Conservation (phyloP, 164 flowering plant genomes). For the Magnolia officinalis region DNA sequence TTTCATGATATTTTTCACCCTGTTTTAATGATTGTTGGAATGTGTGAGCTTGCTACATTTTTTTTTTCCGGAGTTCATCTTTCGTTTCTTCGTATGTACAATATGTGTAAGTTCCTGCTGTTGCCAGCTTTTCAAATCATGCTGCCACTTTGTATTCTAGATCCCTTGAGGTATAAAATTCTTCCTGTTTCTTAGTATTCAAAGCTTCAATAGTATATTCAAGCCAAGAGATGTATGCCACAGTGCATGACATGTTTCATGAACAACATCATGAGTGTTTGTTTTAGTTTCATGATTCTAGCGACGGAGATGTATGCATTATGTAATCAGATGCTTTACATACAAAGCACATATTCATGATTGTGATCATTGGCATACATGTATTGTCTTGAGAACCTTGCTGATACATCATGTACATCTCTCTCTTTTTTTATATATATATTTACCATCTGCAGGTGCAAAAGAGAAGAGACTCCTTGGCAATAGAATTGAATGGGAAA, state of each 20-base stretch:
- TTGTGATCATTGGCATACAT: not conserved
- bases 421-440: not conserved
- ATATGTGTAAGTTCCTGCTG: no score
- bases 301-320: not conserved
- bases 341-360: not conserved
- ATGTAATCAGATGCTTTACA: not conserved
- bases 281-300: not conserved
- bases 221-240: not conserved
- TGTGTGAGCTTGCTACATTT: not conserved
- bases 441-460: constrained; percentile 31
- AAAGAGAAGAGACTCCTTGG: constrained; percentile 42
- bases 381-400: not conserved
- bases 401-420: not conserved
- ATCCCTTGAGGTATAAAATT: no score
- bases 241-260: not conserved
- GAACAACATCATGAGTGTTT: not conserved
- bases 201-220: no score
- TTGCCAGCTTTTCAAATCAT: no score
- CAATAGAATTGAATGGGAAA: constrained; percentile 35
- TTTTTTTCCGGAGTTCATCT: no score
- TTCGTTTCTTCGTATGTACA: no score
- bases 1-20: not conserved
- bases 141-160: no score
- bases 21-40: not conserved
- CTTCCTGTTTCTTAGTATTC: no score